Evolutionary conservation across 2,329 filamentous ascomycete species (phyloP).

Genomic region (Pseudocercospora macadamiae): DNA sequence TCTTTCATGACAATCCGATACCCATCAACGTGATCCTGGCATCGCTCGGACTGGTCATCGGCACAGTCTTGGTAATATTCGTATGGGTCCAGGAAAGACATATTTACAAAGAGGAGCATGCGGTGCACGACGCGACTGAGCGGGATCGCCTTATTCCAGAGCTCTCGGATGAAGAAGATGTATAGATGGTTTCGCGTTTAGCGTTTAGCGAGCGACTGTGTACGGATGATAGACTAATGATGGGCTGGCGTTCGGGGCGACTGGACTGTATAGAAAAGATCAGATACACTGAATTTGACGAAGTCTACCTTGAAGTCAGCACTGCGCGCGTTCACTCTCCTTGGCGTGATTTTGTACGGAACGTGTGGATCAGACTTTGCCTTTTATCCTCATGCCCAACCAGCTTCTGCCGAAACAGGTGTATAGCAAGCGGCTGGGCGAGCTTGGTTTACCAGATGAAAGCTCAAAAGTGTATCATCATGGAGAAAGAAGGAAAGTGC

Average conservation of each 20-base stretch:
- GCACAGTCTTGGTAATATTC: slow-evolving; percentile 67
- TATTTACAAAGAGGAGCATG: slow-evolving; percentile 14
- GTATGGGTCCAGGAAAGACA: slow-evolving; percentile 49
- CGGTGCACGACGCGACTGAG: slow-evolving; percentile 20
- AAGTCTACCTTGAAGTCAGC: no score
- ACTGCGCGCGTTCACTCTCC: no score
- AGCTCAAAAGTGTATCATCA: slow-evolving; percentile 34
- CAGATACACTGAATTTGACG: no score
- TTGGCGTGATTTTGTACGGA: no score
- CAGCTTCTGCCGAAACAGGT: slow-evolving; percentile 43
- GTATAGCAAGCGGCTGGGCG: slow-evolving; percentile 49
- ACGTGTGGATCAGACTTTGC: slow-evolving; percentile 48
- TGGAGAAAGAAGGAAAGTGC: not conserved
- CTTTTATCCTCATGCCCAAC: slow-evolving; percentile 55
- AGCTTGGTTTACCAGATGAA: slow-evolving; percentile 54
- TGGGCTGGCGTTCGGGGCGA: not conserved
- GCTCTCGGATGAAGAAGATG: slow-evolving; percentile 3
- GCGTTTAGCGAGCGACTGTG: not conserved
- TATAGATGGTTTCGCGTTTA: slow-evolving; percentile 1
- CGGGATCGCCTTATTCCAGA: slow-evolving; percentile 4
- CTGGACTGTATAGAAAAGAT: no score
- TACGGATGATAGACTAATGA: slow-evolving; percentile 1
- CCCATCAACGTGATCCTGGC: slow-evolving; percentile 76
- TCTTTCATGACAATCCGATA: slow-evolving; percentile 71
- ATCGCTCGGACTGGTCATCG: slow-evolving; percentile 63